Base-by-base conservation (phyloP, 345 rosid genomes). In the Cardamine chenopodiifolia region DNA sequence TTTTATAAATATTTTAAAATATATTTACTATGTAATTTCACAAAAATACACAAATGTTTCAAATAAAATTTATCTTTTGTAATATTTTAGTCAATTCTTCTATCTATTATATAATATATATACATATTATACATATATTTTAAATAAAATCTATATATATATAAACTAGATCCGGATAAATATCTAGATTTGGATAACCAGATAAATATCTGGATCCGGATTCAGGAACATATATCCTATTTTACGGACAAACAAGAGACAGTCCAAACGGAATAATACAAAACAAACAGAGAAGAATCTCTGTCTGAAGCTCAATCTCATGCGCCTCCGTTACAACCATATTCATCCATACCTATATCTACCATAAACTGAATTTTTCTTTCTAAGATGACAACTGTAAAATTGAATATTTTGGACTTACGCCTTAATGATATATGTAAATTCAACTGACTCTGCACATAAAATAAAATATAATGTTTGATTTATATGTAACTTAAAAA, bases 371-470 rank as follows among this genome's bases (percentile, higher is more conserved):
- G 54, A 67, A 49, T 59, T 14, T 66, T 37, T 22, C 55, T 72
- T 65, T 31, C 66, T 62, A 52, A 62, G 18, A 71, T 60, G 26
- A 22, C 32, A 44, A 53, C 45, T 62, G 47, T 55, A 74, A 55
- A 60, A 61, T 50, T 75, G 60, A 49, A 52, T 53, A 23, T 42
- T 12, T n/a, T 40, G 70, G 70, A 70, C 59, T 69, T 76, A 10
- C 29, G 49, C 71, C 40, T 42, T 70, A 69, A 48, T 28, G 37
- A 50, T 72, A 68, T 68, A 32, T 62, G 56, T 60, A 63, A 76
- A 34, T 55, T 45, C 71, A 70, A 47, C 76, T 0, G 62, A 71
- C 67, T 60, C 68, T 77, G 66, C 76, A 77, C 76, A 71, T 71
- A 63, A 31, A 22, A 70, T 52, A 32, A 69, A 70, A 70, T 62